Percentiles rank a stretch among this genome's conserved stretches.
These are phyloP conservation scores for Vaccinium myrtillus DNA, from an alignment of 148 eudicot species.

Conservation along the genomic window DNA sequence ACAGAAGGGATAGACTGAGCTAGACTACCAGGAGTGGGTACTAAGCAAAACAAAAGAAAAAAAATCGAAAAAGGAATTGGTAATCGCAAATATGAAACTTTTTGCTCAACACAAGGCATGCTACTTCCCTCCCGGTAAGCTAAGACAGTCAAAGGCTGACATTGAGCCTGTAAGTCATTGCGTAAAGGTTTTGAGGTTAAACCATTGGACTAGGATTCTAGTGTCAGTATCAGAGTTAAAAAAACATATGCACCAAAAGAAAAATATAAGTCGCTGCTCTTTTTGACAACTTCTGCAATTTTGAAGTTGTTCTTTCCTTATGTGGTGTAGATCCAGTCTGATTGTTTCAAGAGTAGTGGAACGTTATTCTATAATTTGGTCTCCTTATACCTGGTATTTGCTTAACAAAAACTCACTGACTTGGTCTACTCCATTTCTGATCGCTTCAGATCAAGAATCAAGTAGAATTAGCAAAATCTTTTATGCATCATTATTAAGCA, in stretches of 20 bases:
- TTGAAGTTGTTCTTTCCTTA: not conserved
- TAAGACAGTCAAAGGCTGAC: not conserved
- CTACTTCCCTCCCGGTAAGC: not conserved
- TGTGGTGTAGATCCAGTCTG: not conserved
- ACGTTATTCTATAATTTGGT: not conserved
- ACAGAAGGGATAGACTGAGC: slow-evolving; percentile 5
- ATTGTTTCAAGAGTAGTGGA: not conserved
- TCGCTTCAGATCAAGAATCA: not conserved
- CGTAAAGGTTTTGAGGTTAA: not conserved
- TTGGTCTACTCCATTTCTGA: not conserved
- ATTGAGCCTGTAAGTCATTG: not conserved
- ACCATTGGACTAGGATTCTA: not conserved
- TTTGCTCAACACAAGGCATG: not conserved
- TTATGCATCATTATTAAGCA: not conserved
- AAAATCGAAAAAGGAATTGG: not conserved
- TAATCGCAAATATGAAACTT: not conserved
- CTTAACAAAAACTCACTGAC: not conserved
- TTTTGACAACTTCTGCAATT: not conserved
- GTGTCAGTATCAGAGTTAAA: not conserved
- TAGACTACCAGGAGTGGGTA: not conserved
- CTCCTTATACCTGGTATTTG: not conserved
- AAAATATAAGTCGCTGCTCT: not conserved
- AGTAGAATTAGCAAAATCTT: not conserved
- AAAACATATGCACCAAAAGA: not conserved
- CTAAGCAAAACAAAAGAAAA: not conserved